A percentile compares a stretch with the other conserved stretches of the same genome.
These are phyloP conservation scores for Ramularia collo-cygni DNA, from an alignment of 2,329 filamentous ascomycete genomes.

Conservation along the genomic window DNA sequence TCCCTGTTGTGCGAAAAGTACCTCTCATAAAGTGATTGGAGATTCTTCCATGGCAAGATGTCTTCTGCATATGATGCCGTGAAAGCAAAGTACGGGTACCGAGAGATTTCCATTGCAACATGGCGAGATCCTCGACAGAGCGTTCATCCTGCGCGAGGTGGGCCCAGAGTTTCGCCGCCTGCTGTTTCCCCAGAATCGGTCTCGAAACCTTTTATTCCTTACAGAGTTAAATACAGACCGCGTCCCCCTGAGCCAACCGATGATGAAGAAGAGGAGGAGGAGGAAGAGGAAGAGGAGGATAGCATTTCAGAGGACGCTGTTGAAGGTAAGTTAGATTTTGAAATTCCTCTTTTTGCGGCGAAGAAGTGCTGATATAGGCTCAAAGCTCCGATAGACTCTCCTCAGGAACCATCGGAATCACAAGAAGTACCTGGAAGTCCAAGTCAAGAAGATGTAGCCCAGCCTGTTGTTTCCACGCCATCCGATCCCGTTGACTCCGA, in stretches of 20 bases:
- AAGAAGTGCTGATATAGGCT: conserved; percentile 3
- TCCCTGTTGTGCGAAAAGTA: too few relatives aligned
- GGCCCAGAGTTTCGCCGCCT: conserved; percentile 14
- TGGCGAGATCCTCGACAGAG: conserved; percentile 23
- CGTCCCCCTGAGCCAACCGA: conserved; percentile 21
- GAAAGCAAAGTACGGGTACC: too few relatives aligned
- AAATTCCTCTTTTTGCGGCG: not conserved
- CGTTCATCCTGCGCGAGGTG: conserved; percentile 22
- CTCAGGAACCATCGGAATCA: not conserved
- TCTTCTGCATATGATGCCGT: too few relatives aligned
- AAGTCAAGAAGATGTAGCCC: too few relatives aligned
- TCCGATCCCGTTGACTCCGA: too few relatives aligned
- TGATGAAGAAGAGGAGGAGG: conserved; percentile 19
- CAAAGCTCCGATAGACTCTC: conserved; percentile 7
- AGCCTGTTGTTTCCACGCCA: too few relatives aligned
- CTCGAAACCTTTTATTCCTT: conserved; percentile 17
- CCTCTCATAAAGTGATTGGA: too few relatives aligned
- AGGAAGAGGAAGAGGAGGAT: conserved; percentile 2
- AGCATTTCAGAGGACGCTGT: not conserved
- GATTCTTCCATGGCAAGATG: too few relatives aligned
- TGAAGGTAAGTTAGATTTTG: not conserved
- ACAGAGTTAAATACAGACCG: conserved; percentile 19
- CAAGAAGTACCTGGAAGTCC: too few relatives aligned
- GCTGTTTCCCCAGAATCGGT: conserved; percentile 19
- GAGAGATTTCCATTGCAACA: conserved; percentile 18